Evolutionary conservation across 495 filamentous ascomycete species (phyloP).

Genomic region (Aspergillus nanangensis): DNA sequence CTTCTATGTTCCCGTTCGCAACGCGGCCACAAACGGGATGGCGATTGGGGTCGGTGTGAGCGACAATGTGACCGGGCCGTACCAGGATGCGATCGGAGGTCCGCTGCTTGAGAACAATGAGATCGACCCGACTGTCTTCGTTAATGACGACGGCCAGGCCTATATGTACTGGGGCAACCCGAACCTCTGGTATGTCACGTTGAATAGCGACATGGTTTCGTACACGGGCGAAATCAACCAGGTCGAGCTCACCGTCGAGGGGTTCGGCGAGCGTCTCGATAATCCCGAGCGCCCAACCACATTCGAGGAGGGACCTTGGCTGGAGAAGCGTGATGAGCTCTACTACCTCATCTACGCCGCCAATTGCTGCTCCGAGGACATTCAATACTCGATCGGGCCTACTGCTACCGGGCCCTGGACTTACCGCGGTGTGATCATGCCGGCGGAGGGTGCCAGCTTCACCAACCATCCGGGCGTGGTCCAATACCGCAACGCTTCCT

Average conservation of each 20-base stretch:
- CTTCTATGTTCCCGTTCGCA: too few relatives aligned
- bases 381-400: constrained; percentile 22
- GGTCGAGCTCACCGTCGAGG: constrained; percentile 14
- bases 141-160: too few relatives aligned
- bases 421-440: constrained; percentile 24
- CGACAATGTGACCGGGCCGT: too few relatives aligned
- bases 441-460: constrained; percentile 16
- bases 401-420: constrained; percentile 26
- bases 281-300: constrained; percentile 5
- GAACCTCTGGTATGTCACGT: too few relatives aligned
- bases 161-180: too few relatives aligned
- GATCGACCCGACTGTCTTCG: too few relatives aligned
- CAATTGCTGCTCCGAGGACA: constrained; percentile 25
- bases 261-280: constrained; percentile 2
- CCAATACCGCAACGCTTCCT: constrained; percentile 22
- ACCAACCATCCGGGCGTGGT: constrained; percentile 26
- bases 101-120: too few relatives aligned
- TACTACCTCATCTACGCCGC: constrained; percentile 27
- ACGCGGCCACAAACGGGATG: too few relatives aligned
- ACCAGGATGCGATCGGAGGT: too few relatives aligned
- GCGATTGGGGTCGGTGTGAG: too few relatives aligned
- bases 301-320: constrained; percentile 28
- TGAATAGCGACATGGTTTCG: too few relatives aligned
- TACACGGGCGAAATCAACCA: too few relatives aligned
- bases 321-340: constrained; percentile 24